Evolutionary conservation across 257 asterid species (phyloP), one percentile per base, ranked within the genome.

Genomic region (Coffea canephora): DNA sequence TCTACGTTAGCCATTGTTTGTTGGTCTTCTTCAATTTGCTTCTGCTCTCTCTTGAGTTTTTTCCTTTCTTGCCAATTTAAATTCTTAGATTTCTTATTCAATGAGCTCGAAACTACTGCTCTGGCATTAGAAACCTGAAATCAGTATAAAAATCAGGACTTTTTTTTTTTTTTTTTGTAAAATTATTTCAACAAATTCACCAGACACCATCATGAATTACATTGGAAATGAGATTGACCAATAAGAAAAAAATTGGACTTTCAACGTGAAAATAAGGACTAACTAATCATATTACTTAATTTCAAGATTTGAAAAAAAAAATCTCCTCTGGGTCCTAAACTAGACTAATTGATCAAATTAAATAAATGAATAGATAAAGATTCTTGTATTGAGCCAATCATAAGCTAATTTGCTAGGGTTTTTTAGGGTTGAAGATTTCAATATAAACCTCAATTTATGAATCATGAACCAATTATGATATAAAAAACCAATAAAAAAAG

Each of bases 1-100:
- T 87, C 91, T 77, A 88, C 43, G 77, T 89, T 95, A 13, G 81
- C 92, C 67, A 91, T 55, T 39, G 97, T 95, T 69, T 82, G 87
- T 72, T 78, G 86, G 82, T 95, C 99, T 85, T 95, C 98, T 74
- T 88, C 97, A 4, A 86, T 83, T 82, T 91, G 95, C 85, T 86
- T 86, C 80, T 89, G 82, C 85, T 88, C 92, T 55, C 97, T 85
- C 72, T 90, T 91, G 75, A 88, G 84, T 86, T 83, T 89, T 57
- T 84, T 90, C 77, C 87, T 91, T 78, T 92, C 94, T 72, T 91
- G 98, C 94, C 93, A 85, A 71, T 84, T 87, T 62, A 78, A 84
- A 69, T 83, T 79, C 85, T 90, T 92, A 79, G 88, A 65, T 82
- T 95, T 93, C 89, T 89, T 92, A 85, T 83, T 83, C 12, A 91